Evolutionary conservation across 2,329 filamentous ascomycete species (phyloP), one percentile per base, ranked within the genome.

Genomic region (Leptosphaerulina australis): DNA sequence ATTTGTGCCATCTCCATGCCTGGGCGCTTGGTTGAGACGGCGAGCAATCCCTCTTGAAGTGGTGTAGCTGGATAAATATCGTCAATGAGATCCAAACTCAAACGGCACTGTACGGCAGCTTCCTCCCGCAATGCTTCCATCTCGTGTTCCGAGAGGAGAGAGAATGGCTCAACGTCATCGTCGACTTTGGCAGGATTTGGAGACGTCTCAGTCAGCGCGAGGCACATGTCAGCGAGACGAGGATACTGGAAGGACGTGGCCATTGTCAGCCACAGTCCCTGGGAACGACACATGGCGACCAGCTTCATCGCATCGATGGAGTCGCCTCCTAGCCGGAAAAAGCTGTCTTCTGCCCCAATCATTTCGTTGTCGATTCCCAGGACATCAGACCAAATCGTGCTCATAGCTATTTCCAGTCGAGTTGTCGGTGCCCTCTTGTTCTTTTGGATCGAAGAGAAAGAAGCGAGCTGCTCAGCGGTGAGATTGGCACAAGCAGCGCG

Each of bases 41-140:
- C 79, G 71, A 84, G 78, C 1, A 84, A 72, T 2, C 77, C 79
- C 56, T 82, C 80, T 52, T 84, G 81, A 0, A 82, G 48, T 31
- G 48, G 35, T 9, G 41, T 36, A 3, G 36, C 17, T 21, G 45
- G 45, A 12, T 43, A 43, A 10, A 49, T 21, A 12, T 49, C 45
- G 22, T 25, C 24, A 25, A 25, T 25, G 11, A 25, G 24, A 25
- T 25, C 24, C 24, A 25, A 25, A 11, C 24, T 25, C 24, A 25
- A 25, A 25, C 24, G 24, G 24, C 24, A 25, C 24, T 25, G 24
- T 25, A 25, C 24, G 24, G 6, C 24, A 6, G 24, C 24, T 25
- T 25, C 24, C 24, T 25, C 24, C 24, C 24, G 24, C 24, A 25
- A 25, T 25, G 24, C 24, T 25, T 25, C 24, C 24, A 11, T 25